Conservation (phyloP, 176 grass and related monocot genomes). For the Zizania latifolia region DNA sequence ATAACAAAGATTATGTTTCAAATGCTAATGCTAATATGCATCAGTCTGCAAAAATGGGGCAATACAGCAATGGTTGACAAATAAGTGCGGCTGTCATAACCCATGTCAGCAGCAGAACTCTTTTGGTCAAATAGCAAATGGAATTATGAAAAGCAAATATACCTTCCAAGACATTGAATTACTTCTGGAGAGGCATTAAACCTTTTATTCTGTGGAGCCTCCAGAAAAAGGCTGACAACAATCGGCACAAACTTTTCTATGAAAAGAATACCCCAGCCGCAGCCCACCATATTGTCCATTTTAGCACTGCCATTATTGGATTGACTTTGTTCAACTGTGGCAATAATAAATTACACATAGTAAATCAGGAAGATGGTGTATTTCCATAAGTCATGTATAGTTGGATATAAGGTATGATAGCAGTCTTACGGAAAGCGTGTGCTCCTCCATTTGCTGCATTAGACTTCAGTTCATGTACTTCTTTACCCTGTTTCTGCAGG, state of each 20-base stretch:
- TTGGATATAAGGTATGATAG: constrained; percentile 1
- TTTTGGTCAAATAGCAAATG: not conserved
- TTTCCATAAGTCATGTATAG: constrained; percentile 19
- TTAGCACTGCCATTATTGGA: constrained; percentile 34
- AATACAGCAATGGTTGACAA: not conserved
- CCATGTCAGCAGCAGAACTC: not conserved
- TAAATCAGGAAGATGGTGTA: constrained; percentile 12
- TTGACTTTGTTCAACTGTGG: constrained; percentile 38
- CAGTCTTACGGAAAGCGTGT: constrained; percentile 32
- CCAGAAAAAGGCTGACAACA: constrained; percentile 76
- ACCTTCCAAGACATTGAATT: constrained; percentile 93
- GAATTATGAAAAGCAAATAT: constrained; percentile 27
- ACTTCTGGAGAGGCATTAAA: constrained; percentile 68
- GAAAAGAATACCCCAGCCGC: constrained; percentile 72
- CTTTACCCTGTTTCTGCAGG: constrained; percentile 44
- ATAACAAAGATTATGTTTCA: constrained; percentile 2
- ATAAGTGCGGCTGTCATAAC: too few relatives aligned
- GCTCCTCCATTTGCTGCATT: constrained; percentile 27
- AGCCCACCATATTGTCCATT: constrained; percentile 34
- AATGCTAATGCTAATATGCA: not conserved
- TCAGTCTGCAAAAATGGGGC: not conserved
- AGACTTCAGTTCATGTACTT: constrained; percentile 32
- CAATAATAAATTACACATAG: constrained; percentile 23
- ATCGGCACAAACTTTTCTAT: constrained; percentile 86
- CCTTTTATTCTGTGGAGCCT: constrained; percentile 80